These are phyloP conservation scores for Syncephalastrum sp. DNA, from an alignment of 371 early-diverging fungal genomes.

Conservation along the genomic window DNA sequence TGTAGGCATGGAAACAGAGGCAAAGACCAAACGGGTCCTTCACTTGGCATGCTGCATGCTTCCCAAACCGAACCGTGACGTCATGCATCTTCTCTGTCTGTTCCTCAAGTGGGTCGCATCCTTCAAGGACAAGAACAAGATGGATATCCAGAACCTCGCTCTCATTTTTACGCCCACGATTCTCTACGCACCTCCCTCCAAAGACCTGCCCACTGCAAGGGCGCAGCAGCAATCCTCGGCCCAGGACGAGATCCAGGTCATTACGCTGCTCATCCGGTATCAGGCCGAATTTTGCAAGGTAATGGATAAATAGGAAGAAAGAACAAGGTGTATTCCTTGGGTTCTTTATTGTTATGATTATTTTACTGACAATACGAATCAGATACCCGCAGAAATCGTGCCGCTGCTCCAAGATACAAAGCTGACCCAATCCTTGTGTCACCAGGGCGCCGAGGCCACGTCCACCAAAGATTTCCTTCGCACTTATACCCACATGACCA, in stretches of 20 bases:
- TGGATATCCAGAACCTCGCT: slow-evolving; percentile 88
- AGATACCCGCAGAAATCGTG: slow-evolving; percentile 25
- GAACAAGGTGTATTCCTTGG: background rate
- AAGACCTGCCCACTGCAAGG: slow-evolving; percentile 13
- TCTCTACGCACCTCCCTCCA: slow-evolving; percentile 67
- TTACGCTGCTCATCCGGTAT: slow-evolving; percentile 66
- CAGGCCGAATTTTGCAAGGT: slow-evolving; percentile 74
- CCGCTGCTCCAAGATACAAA: slow-evolving; percentile 20
- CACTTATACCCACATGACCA: slow-evolving; percentile 16
- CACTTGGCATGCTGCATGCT: slow-evolving; percentile 79
- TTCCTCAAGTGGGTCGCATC: slow-evolving; percentile 82
- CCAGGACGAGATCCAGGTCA: slow-evolving; percentile 63
- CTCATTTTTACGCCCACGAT: slow-evolving; percentile 92
- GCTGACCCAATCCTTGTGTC: slow-evolving; percentile 17
- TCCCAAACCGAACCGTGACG: slow-evolving; percentile 88
- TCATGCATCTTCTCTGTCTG: slow-evolving; percentile 74
- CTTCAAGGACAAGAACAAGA: slow-evolving; percentile 75
- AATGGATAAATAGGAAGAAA: background rate
- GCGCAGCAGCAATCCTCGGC: slow-evolving; percentile 55
- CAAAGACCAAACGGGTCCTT: slow-evolving; percentile 53
- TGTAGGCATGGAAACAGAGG: slow-evolving; percentile 38
- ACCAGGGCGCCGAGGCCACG: slow-evolving; percentile 17
- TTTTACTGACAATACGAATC: background rate
- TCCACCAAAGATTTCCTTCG: slow-evolving; percentile 25
- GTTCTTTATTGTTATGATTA: background rate